phyloP scores from a whole-genome alignment of 2,329 filamentous ascomycete species.

The Colletotrichum karsti region DNA sequence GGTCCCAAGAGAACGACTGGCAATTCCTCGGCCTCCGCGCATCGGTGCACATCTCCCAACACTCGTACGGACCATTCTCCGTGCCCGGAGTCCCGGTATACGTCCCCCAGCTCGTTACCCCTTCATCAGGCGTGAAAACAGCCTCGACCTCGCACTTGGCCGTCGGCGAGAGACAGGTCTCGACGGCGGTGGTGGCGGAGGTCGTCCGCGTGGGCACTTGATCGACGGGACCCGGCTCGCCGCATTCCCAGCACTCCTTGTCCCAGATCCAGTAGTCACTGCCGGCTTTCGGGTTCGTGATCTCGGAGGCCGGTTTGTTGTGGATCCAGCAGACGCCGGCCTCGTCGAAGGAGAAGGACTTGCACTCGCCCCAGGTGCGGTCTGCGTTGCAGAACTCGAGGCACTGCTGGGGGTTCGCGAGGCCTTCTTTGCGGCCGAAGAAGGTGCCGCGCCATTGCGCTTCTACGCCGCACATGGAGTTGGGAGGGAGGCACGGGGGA shows the following conservation, averaged over 20 bases:
- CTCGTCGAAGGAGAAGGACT: neutral
- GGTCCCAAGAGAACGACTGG: neutral
- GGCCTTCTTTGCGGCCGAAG: neutral
- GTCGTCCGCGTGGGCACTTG: neutral
- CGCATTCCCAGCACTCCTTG: constrained; percentile 4
- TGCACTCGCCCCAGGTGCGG: neutral
- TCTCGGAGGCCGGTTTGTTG: neutral
- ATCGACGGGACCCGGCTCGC: neutral
- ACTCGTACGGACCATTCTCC: neutral
- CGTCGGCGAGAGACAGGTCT: neutral
- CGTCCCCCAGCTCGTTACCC: neutral
- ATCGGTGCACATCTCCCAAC: neutral
- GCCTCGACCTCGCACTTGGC: neutral
- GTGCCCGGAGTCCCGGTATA: neutral
- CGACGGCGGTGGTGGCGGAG: neutral
- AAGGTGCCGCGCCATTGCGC: neutral
- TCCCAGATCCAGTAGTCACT: neutral
- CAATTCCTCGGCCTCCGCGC: neutral
- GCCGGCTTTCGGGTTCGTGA: neutral
- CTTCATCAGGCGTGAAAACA: neutral
- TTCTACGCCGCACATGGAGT: neutral
- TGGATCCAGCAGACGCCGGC: neutral
- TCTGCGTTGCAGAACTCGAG: neutral
- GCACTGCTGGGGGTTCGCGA: neutral
- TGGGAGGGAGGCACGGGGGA: neutral